Evolutionary conservation across 2,329 filamentous ascomycete genomes (phyloP).

Genomic region (Chrysosporium queenslandicum): DNA sequence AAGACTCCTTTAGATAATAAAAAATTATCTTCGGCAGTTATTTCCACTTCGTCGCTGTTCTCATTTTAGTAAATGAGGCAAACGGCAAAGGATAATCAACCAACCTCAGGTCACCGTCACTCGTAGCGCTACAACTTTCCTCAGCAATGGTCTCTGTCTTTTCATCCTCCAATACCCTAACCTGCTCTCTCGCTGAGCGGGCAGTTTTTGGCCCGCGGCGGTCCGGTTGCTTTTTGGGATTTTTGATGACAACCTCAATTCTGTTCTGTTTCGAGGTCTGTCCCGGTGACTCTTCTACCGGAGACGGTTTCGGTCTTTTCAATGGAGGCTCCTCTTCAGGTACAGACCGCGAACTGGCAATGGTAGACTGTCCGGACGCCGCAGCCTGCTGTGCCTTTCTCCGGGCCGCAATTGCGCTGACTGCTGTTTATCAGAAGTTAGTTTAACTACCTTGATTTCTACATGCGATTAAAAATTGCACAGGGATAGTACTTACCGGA

Average conservation of each 20-base stretch:
- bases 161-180: neutral
- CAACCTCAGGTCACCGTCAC: neutral
- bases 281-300: conserved; percentile 17
- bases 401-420: conserved; percentile 37
- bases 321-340: conserved; percentile 26
- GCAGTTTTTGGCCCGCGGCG: neutral
- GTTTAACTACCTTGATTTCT: neutral
- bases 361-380: conserved; percentile 14
- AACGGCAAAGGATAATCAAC: neutral
- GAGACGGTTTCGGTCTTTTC: conserved; percentile 28
- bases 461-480: neutral
- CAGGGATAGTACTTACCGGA: conserved; percentile 10
- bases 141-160: neutral
- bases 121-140: neutral
- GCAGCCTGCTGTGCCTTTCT: conserved; percentile 29
- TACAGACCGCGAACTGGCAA: conserved; percentile 18
- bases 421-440: conserved; percentile 11
- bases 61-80: neutral
- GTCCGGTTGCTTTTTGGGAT: neutral
- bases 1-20: conserved; percentile 32
- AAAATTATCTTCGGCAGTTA: conserved; percentile 27
- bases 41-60: conserved; percentile 10
- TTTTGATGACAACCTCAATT: conserved; percentile 6
- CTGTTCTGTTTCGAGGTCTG: neutral
- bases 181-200: neutral